Percentiles rank a stretch among this genome's conserved stretches.
Conservation (phyloP, 768 basidiomycete genomes). For the Kwoniella sp. region DNA sequence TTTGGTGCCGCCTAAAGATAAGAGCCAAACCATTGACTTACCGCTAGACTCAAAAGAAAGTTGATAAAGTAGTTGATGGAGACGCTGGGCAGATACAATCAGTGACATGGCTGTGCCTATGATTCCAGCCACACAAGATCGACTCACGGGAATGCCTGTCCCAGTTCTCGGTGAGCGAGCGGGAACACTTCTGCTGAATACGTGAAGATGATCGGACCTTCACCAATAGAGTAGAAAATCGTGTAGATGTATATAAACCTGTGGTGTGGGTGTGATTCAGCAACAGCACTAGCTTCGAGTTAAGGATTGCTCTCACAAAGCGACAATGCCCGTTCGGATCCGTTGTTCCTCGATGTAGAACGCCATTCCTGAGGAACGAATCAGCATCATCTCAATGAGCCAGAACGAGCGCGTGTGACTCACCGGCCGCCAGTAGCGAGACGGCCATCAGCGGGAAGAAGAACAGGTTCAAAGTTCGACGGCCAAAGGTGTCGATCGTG, state of each 20-base stretch:
- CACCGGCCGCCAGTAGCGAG: constrained; percentile 70
- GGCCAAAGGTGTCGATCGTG: constrained; percentile 45
- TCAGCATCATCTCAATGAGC: constrained; percentile 10
- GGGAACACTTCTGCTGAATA: constrained; percentile 94
- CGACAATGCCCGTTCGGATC: constrained; percentile 59
- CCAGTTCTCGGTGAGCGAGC: constrained; percentile 76
- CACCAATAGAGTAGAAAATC: constrained; percentile 56
- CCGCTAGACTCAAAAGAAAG: constrained; percentile 40
- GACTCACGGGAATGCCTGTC: constrained; percentile 77
- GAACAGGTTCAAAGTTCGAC: constrained; percentile 34
- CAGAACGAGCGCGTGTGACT: constrained; percentile 61
- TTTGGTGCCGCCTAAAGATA: constrained; percentile 67
- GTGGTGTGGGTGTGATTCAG: constrained; percentile 25
- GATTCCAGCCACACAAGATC: no score
- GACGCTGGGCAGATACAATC: constrained; percentile 10
- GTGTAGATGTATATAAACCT: constrained; percentile 52
- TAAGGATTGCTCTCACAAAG: constrained; percentile 22
- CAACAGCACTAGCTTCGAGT: background rate
- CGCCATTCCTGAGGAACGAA: constrained; percentile 63
- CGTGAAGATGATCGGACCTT: constrained; percentile 79
- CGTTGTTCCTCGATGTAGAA: constrained; percentile 59
- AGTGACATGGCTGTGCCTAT: no score
- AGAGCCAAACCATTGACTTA: constrained; percentile 59
- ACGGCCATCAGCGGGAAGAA: constrained; percentile 77
- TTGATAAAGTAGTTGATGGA: constrained; percentile 39